Percentiles rank a stretch among this genome's conserved stretches.
phyloP scores from a whole-genome alignment of 345 rosid species.

The Arabidopsis arenosa region DNA sequence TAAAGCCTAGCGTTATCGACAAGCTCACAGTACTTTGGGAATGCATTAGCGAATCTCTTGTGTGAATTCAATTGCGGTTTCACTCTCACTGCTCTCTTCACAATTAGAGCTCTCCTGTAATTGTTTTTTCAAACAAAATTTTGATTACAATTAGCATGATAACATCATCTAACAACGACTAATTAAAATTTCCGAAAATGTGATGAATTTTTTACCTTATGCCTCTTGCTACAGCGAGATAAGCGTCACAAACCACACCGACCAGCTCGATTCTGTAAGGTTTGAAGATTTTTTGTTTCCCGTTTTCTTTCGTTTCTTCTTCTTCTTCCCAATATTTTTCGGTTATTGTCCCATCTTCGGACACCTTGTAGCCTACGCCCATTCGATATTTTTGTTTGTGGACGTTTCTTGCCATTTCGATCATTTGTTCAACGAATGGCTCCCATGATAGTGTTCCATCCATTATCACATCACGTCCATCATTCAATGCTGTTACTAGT shows the following conservation, averaged over 20 bases:
- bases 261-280: slow-evolving; percentile 84
- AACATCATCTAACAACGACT: background rate
- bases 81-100: slow-evolving; percentile 85
- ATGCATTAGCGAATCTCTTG: slow-evolving; percentile 84
- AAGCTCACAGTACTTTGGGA: slow-evolving; percentile 65
- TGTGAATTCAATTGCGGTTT: slow-evolving; percentile 82
- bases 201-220: slow-evolving; percentile 58
- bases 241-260: slow-evolving; percentile 92
- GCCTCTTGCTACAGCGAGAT: slow-evolving; percentile 87
- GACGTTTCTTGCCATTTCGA: slow-evolving; percentile 83
- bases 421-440: slow-evolving; percentile 87
- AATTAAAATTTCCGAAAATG: background rate
- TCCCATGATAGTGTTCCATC: slow-evolving; percentile 94
- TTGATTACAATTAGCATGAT: background rate
- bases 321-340: slow-evolving; percentile 83
- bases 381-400: slow-evolving; percentile 74
- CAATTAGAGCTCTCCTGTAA: slow-evolving; percentile 70
- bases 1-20: slow-evolving; percentile 88
- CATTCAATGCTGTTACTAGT: slow-evolving; percentile 88
- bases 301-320: slow-evolving; percentile 47
- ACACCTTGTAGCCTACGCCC: slow-evolving; percentile 82
- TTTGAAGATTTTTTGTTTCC: slow-evolving; percentile 45
- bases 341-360: slow-evolving; percentile 58
- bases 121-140: background rate
- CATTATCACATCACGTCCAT: slow-evolving; percentile 97